Evolutionary conservation across 352 stramenopile species (phyloP), one percentile per base, ranked within the genome.

Genomic region (Thraustochytrium striatum): DNA sequence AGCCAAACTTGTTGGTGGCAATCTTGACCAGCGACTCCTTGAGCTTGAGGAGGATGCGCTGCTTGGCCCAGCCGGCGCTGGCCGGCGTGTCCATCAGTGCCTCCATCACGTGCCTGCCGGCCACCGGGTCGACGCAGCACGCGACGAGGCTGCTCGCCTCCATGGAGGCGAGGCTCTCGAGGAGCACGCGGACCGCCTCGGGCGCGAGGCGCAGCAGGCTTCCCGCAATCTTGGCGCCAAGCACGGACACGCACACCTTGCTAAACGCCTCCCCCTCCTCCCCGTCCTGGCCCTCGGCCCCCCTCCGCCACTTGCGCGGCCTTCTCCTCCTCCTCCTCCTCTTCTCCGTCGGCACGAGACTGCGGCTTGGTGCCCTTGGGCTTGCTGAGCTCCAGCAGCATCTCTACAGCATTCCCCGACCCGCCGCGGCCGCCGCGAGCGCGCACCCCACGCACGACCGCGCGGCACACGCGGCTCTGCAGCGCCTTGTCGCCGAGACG

Each of bases 151-250:
- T 41, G 5, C 8, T 7, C 39, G 32, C 65, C 28, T 61, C 52
- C 65, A 75, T 75, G 13, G 65, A 75, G 21, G 65, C 65, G n/a
- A 75, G 25, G 13, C 65, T 75, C 50, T 75, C 65, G 7, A 75
- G 52, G 30, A 75, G 25, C 25, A 43, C 50, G 32, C 65, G 65
- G 8, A 44, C 52, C 41, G 41, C 61, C 65, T 75, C 65, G 7
- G 65, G 65, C 7, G 65, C 65, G 36, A 75, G 50, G 11, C 61
- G 44, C 16, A 75, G 65, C 65, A 75, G 43, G 11, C 41, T 21
- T n/a, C 65, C 65, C 5, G 41, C 52, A 13, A 75, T 38, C 16
- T 38, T 30, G 1, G 65, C 65, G 65, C 65, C 65, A 16, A 75
- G 43, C 9, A 75, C 52, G 21, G 65, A 75, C 13, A 75, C 65